phyloP scores from a whole-genome alignment of 2,329 filamentous ascomycete genomes.

The Colletotrichum sp. region DNA sequence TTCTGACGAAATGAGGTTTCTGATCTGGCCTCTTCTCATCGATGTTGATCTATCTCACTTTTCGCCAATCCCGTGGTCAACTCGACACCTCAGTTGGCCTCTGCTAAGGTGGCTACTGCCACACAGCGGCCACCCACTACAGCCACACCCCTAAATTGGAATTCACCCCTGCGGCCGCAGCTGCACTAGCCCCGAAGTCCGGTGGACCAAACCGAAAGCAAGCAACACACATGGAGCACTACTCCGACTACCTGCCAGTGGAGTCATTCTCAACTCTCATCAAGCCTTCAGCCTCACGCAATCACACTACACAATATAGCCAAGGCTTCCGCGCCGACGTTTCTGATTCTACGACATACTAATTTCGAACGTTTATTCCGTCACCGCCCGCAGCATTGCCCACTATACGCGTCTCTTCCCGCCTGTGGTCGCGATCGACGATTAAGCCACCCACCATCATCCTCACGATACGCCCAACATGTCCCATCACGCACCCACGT shows the following conservation, averaged over 20 bases:
- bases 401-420: not conserved
- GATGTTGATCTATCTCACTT: not conserved
- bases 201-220: not conserved
- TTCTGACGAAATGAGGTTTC: not conserved
- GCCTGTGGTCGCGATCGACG: not conserved
- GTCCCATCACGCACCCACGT: constrained; percentile 42
- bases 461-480: not conserved
- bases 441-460: not conserved
- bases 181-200: constrained; percentile 2
- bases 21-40: not conserved
- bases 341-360: not conserved
- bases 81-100: constrained; percentile 1
- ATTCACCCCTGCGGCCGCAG: not conserved
- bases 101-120: not conserved
- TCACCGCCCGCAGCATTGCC: not conserved
- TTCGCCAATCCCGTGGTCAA: not conserved
- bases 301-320: not conserved
- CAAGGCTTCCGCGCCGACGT: not conserved
- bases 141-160: not conserved
- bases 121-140: not conserved
- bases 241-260: not conserved
- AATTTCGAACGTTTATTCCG: not conserved
- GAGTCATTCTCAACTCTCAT: not conserved
- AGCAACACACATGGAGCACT: not conserved
- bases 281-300: constrained; percentile 8